A percentile compares a stretch with the other conserved stretches of the same genome.
Evolutionary conservation across 208 protist species (phyloP).

Genomic region (Strigomonas galati): DNA sequence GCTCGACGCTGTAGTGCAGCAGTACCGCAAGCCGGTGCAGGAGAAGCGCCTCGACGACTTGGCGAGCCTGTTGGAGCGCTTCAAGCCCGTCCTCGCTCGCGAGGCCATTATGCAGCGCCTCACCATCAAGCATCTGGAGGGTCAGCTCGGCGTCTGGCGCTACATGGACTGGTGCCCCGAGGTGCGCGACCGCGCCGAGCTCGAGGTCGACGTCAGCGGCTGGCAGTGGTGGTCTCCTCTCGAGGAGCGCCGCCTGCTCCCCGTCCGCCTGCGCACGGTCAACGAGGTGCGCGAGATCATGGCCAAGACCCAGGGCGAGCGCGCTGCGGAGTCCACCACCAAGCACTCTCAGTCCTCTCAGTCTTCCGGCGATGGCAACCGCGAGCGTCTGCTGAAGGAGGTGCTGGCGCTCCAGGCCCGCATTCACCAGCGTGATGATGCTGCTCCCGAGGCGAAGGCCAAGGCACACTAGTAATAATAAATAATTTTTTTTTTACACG

Average conservation of each 20-base stretch:
- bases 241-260: slow-evolving; percentile 83
- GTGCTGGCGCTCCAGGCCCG: slow-evolving; percentile 87
- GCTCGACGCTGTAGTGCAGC: slow-evolving; percentile 80
- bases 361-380: slow-evolving; percentile 58
- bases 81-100: slow-evolving; percentile 91
- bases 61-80: slow-evolving; percentile 85
- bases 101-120: slow-evolving; percentile 92
- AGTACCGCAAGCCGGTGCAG: slow-evolving; percentile 84
- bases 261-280: slow-evolving; percentile 80
- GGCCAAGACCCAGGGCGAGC: slow-evolving; percentile 75
- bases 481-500: slow-evolving; percentile 7
- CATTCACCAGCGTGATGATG: slow-evolving; percentile 83
- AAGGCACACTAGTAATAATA: slow-evolving; percentile 15
- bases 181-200: slow-evolving; percentile 87
- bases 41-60: slow-evolving; percentile 86
- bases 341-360: slow-evolving; percentile 38
- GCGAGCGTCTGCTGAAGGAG: slow-evolving; percentile 88
- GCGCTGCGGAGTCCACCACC: slow-evolving; percentile 55
- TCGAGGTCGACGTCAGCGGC: slow-evolving; percentile 83
- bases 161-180: slow-evolving; percentile 94
- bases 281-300: slow-evolving; percentile 91
- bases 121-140: slow-evolving; percentile 91
- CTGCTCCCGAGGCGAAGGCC: slow-evolving; percentile 48
- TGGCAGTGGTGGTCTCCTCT: slow-evolving; percentile 88
- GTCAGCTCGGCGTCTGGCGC: slow-evolving; percentile 89